Evolutionary conservation across 192 early-diverging fungal species (phyloP).

Genomic region (Linnemannia schmuckeri): DNA sequence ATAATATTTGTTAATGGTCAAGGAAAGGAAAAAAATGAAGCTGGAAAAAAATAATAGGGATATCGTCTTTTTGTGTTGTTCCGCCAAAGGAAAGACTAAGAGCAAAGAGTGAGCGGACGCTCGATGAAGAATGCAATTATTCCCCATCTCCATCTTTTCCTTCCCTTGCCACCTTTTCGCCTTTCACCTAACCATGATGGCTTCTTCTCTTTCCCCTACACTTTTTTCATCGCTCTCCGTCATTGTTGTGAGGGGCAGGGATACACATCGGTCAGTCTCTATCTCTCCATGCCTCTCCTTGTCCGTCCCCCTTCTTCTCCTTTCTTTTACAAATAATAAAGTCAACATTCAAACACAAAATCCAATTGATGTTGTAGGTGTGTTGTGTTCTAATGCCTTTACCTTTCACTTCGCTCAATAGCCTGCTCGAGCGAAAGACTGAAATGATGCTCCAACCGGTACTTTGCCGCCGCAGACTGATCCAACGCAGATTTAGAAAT

Average conservation of each 20-base stretch:
- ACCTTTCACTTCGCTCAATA: conserved; percentile 85
- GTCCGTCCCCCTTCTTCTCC: neutral
- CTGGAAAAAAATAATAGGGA: neutral
- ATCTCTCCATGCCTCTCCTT: neutral
- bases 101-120: conserved; percentile 1
- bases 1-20: neutral
- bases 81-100: neutral
- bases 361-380: neutral
- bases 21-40: neutral
- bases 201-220: neutral
- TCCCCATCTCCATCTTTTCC: neutral
- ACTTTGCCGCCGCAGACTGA: conserved; percentile 89
- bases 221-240: neutral
- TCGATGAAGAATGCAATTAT: neutral
- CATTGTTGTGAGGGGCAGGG: neutral
- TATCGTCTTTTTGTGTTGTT: neutral
- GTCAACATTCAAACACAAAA: neutral
- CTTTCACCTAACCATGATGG: neutral
- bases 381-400: neutral
- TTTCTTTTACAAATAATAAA: neutral
- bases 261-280: neutral
- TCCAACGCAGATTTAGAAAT: conserved; percentile 87
- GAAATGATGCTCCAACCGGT: conserved; percentile 94
- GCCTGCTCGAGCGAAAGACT: conserved; percentile 90
- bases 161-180: neutral